These are phyloP conservation scores for Papiliotrema terrestris DNA, from an alignment of 1,284 basidiomycete species.

Conservation along the genomic window DNA sequence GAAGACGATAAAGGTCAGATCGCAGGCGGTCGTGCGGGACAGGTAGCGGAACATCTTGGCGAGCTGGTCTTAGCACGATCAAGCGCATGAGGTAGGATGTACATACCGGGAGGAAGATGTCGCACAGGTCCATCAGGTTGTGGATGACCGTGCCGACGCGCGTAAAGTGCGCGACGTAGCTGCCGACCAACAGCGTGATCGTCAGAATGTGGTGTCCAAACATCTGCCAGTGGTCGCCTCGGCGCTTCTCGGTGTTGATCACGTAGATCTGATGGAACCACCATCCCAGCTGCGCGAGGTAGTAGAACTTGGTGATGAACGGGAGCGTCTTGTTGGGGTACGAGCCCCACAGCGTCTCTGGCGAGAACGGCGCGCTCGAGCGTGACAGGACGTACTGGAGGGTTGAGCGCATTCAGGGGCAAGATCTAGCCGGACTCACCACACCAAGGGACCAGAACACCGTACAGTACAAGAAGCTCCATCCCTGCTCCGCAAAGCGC, in stretches of 20 bases:
- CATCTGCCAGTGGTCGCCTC: slow-evolving; percentile 95
- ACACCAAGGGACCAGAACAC: slow-evolving; percentile 73
- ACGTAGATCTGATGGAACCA: slow-evolving; percentile 90
- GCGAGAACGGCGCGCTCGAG: slow-evolving; percentile 67
- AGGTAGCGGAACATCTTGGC: slow-evolving; percentile 95
- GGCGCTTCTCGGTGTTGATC: slow-evolving; percentile 85
- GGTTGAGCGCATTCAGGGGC: too few relatives aligned
- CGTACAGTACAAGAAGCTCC: slow-evolving; percentile 77
- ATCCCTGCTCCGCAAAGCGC: slow-evolving; percentile 93
- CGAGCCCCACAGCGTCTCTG: slow-evolving; percentile 67
- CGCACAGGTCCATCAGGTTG: slow-evolving; percentile 88
- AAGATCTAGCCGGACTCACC: slow-evolving; percentile 59
- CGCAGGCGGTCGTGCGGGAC: slow-evolving; percentile 63
- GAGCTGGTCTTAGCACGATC: slow-evolving; percentile 52
- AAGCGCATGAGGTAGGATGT: neutral
- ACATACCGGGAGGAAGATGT: slow-evolving; percentile 85
- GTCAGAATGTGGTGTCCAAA: slow-evolving; percentile 92
- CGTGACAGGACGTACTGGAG: slow-evolving; percentile 77
- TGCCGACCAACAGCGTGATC: slow-evolving; percentile 68
- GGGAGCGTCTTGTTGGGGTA: slow-evolving; percentile 81
- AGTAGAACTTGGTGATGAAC: slow-evolving; percentile 81
- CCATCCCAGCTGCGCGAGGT: slow-evolving; percentile 86
- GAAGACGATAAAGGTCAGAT: slow-evolving; percentile 75
- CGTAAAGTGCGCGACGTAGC: slow-evolving; percentile 80
- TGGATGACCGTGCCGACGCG: slow-evolving; percentile 84